Evolutionary conservation across 805 yeast genomes (phyloP), one percentile per base, ranked within the genome.

Genomic region (Candida sphagnicola): DNA sequence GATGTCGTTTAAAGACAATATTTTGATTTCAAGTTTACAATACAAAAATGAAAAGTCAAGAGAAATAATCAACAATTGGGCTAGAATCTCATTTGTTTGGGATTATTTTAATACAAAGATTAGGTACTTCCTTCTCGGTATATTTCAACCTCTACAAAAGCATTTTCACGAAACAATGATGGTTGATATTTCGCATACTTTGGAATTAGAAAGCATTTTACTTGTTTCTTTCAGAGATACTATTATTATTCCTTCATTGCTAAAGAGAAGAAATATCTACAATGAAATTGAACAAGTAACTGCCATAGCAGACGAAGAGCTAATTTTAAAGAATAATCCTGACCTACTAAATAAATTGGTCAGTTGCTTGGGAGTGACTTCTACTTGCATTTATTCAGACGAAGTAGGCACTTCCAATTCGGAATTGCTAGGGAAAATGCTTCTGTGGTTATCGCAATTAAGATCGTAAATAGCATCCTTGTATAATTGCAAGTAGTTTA

Each of bases 221-320:
- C 35, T 63, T 13, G 38, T 50, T 18, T 51, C 64, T 6, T 63
- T 60, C 37, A 49, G 62, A 28, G 61, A 61, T 28, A 46, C 50
- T 8, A 43, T 63, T 13, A 33, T 62, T 2, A 29, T 46, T 2
- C 67, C 69, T 2, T 45, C 51, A 21, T 42, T 62, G 8, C 35
- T 49, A 8, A 47, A 47, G 18, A 38, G 63, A 25, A 43, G 41
- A 12, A 31, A 38, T 11, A 29, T 33, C 12, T 35, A 39, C 18
- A 32, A 28, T 11, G 28, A 16, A 24, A 10, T 26, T 10, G 25
- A 8, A 11, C 21, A 23, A 12, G 12, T 12, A 23, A 13, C 26
- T 13, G 12, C 21, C 2, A 13, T 29, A 14, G 37, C 33, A 13
- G 35, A 37, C 14, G 41, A 38, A 30, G 26, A 21, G 24, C 34